Percentiles rank a stretch among this genome's conserved stretches.
These are phyloP conservation scores for Alternaria sp. DNA, from an alignment of 2,329 filamentous ascomycete genomes.

Conservation along the genomic window DNA sequence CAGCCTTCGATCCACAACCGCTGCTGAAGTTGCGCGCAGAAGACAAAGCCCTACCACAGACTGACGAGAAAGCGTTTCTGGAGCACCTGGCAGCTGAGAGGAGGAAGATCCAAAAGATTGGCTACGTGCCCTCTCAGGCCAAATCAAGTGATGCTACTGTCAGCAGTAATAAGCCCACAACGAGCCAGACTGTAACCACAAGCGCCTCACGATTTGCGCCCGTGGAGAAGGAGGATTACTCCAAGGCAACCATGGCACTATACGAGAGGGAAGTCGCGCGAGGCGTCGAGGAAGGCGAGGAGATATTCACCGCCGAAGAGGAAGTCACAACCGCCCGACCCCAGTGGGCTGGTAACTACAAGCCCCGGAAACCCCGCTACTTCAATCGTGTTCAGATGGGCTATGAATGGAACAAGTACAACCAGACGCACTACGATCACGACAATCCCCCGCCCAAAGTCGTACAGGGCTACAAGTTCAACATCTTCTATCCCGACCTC, in stretches of 20 bases:
- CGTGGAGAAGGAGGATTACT: conserved; percentile 79
- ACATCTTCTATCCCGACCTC: conserved; percentile 98
- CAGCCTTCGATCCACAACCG: conserved; percentile 70
- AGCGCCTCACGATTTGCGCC: conserved; percentile 75
- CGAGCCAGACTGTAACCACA: conserved; percentile 57
- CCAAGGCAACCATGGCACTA: conserved; percentile 84
- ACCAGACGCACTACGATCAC: conserved; percentile 98
- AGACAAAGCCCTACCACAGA: conserved; percentile 67
- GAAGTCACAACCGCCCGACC: conserved; percentile 73
- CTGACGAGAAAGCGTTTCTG: conserved; percentile 68
- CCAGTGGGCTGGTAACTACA: conserved; percentile 84
- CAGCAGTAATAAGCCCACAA: conserved; percentile 41
- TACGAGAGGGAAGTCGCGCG: conserved; percentile 94
- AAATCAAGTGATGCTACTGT: conserved; percentile 39
- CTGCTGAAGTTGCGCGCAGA: conserved; percentile 70
- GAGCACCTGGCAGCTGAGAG: conserved; percentile 66
- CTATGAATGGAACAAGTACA: conserved; percentile 99
- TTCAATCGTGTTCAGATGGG: conserved; percentile 99
- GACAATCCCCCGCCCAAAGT: conserved; percentile 98
- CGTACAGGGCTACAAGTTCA: conserved; percentile 99
- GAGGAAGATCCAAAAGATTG: conserved; percentile 69
- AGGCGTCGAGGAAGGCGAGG: conserved; percentile 91
- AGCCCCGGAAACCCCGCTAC: conserved; percentile 90
- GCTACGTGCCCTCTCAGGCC: conserved; percentile 71
- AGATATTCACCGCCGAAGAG: conserved; percentile 93